Conservation (phyloP, 2,329 filamentous ascomycete genomes). For the Colletotrichum graminicola region DNA sequence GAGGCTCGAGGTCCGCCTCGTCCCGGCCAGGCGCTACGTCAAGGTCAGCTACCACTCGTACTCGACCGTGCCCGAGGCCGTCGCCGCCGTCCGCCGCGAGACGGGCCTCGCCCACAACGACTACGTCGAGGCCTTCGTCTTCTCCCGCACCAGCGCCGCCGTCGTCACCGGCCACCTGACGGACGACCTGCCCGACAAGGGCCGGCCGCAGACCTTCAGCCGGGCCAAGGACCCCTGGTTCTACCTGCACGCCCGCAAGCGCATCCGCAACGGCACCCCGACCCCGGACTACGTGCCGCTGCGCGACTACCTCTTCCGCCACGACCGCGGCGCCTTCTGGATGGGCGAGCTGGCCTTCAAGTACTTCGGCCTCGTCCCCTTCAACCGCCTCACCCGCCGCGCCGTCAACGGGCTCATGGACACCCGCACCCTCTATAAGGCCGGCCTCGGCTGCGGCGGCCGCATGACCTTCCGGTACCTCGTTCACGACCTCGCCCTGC, state of each 20-base stretch:
- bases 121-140: slow-evolving; percentile 79
- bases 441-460: slow-evolving; percentile 69
- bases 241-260: slow-evolving; percentile 70
- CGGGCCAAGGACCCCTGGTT: slow-evolving; percentile 77
- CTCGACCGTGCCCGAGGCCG: slow-evolving; percentile 54
- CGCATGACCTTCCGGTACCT: slow-evolving; percentile 69
- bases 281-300: slow-evolving; percentile 70
- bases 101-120: slow-evolving; percentile 60
- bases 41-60: slow-evolving; percentile 68
- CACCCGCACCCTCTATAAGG: slow-evolving; percentile 74
- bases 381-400: slow-evolving; percentile 72
- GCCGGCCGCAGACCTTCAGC: slow-evolving; percentile 62
- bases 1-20: slow-evolving; percentile 70
- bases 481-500: slow-evolving; percentile 73
- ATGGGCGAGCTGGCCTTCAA: slow-evolving; percentile 71
- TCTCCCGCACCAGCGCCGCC: slow-evolving; percentile 65
- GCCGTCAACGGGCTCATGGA: slow-evolving; percentile 73
- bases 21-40: slow-evolving; percentile 67
- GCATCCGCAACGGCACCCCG: slow-evolving; percentile 44
- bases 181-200: slow-evolving; percentile 56
- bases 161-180: slow-evolving; percentile 72
- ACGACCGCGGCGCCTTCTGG: slow-evolving; percentile 79
- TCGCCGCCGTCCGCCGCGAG: slow-evolving; percentile 60
- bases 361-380: slow-evolving; percentile 72
- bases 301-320: slow-evolving; percentile 77